phyloP scores from a whole-genome alignment of 2,329 filamentous ascomycete species.

The Aureobasidium namibiae region DNA sequence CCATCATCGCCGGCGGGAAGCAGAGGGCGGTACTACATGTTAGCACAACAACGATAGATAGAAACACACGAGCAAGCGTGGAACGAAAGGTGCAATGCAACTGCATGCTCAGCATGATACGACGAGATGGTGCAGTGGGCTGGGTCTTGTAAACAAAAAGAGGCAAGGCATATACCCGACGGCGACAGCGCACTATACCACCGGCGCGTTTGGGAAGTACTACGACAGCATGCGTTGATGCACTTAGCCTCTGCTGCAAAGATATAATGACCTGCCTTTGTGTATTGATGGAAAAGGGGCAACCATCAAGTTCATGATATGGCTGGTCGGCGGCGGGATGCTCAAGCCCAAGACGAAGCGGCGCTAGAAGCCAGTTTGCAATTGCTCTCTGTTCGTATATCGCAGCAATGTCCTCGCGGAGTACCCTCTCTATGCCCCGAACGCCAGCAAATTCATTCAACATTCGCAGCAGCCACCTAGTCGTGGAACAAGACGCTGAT shows the following conservation, averaged over 20 bases:
- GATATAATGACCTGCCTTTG: background rate
- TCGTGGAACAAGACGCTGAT: slow-evolving; percentile 86
- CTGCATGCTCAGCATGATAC: background rate
- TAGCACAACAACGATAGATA: background rate
- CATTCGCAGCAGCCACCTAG: background rate
- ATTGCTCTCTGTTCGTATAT: slow-evolving; percentile 10
- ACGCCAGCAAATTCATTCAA: background rate
- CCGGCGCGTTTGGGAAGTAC: too few relatives aligned
- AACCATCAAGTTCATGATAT: background rate
- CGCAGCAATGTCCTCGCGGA: slow-evolving; percentile 7
- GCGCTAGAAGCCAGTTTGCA: background rate
- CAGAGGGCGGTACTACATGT: background rate
- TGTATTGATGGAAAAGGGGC: background rate
- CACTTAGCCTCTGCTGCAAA: background rate
- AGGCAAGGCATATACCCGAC: too few relatives aligned
- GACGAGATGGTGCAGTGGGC: background rate
- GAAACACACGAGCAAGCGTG: background rate
- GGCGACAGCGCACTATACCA: background rate
- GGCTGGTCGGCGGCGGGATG: background rate
- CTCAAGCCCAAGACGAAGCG: background rate
- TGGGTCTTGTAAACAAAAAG: background rate
- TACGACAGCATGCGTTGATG: background rate
- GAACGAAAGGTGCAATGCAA: background rate
- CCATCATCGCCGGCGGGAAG: background rate
- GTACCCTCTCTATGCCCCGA: slow-evolving; percentile 1